Percentiles rank a stretch among this genome's conserved stretches.
Evolutionary conservation across 1,139 yeast genomes (phyloP).

Genomic region (Blastobotrys persicus): DNA sequence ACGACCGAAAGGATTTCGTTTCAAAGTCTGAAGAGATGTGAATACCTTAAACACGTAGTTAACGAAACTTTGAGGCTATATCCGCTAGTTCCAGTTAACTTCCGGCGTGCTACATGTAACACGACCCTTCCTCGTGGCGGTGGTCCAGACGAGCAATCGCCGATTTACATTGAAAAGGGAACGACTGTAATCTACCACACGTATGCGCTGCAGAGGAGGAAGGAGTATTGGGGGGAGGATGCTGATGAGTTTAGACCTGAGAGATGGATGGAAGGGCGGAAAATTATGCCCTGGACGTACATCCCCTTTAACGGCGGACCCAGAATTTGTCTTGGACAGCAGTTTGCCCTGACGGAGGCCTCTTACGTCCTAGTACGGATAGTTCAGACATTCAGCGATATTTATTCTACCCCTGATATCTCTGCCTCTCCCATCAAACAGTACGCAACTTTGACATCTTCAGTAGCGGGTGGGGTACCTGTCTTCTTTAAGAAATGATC

Average conservation of each 20-base stretch:
- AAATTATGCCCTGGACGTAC: constrained; percentile 44
- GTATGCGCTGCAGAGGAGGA: constrained; percentile 48
- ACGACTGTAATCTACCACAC: constrained; percentile 46
- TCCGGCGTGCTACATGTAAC: constrained; percentile 46
- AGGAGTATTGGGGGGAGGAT: constrained; percentile 49
- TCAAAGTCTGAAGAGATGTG: constrained; percentile 51
- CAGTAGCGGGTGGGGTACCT: constrained; percentile 23
- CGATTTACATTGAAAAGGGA: constrained; percentile 49
- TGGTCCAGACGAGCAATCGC: constrained; percentile 45
- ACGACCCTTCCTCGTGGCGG: constrained; percentile 56
- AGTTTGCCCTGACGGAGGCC: constrained; percentile 57
- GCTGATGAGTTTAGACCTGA: constrained; percentile 51
- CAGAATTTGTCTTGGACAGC: constrained; percentile 59
- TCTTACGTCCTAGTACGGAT: constrained; percentile 47
- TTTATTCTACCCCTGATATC: constrained; percentile 6
- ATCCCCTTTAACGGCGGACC: constrained; percentile 63
- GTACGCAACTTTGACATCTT: constrained; percentile 20
- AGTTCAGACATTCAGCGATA: constrained; percentile 34
- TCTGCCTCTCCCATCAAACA: constrained; percentile 9
- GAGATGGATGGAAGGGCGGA: constrained; percentile 43
- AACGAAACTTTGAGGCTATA: constrained; percentile 54
- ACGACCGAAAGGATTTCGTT: constrained; percentile 37
- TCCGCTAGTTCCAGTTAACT: constrained; percentile 56
- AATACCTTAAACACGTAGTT: constrained; percentile 47
- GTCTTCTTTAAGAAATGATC: constrained; percentile 15